Conservation (phyloP, 2,329 filamentous ascomycete genomes). For the Thermothelomyces thermophilus region DNA sequence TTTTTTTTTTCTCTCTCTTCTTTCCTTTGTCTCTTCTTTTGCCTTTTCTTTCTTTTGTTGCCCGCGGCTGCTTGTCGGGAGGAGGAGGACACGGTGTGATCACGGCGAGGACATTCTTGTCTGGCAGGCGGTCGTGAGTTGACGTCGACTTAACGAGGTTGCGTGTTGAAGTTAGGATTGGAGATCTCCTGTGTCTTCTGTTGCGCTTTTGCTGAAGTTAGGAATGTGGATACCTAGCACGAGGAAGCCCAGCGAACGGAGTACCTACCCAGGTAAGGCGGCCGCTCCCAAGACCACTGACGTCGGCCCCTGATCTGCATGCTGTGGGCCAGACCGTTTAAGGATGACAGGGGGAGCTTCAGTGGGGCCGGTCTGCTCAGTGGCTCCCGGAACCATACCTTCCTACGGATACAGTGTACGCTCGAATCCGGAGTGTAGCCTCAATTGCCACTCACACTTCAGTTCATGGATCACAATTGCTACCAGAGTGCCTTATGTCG, state of each 20-base stretch:
- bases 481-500: no score
- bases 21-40: not conserved
- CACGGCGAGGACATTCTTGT: not conserved
- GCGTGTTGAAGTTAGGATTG: not conserved
- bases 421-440: no score
- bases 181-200: not conserved
- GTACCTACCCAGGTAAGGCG: no score
- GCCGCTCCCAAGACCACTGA: slow-evolving; percentile 8
- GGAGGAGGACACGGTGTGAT: not conserved
- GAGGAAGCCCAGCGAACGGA: no score
- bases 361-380: not conserved
- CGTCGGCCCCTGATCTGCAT: slow-evolving; percentile 7
- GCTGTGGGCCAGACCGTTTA: not conserved
- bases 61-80: not conserved
- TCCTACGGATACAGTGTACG: no score
- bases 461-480: no score
- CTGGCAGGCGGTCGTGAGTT: not conserved
- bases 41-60: not conserved
- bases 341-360: slow-evolving; percentile 1
- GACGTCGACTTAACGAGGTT: no score
- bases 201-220: not conserved
- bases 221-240: not conserved
- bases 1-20: not conserved
- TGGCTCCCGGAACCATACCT: no score
- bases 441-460: not conserved